A percentile compares a stretch with the other conserved stretches of the same genome.
These are phyloP conservation scores for Symbiodinium natans DNA, from an alignment of 73 alveolate genomes.

Conservation along the genomic window DNA sequence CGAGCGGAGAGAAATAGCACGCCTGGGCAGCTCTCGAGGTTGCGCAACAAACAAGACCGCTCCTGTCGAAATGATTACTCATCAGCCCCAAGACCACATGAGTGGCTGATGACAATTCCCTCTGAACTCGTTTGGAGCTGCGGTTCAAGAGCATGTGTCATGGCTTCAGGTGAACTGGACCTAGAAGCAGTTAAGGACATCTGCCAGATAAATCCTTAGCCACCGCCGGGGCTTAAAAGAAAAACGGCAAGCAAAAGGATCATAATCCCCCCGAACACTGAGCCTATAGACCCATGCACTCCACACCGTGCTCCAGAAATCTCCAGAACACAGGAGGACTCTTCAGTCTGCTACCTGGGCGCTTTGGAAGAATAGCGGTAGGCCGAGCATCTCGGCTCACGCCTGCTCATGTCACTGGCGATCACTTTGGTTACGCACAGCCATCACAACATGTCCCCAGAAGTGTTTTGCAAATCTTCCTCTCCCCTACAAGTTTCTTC, in stretches of 20 bases:
- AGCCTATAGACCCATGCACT: background rate
- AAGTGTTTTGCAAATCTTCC: background rate
- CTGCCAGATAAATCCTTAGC: background rate
- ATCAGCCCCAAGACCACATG: background rate
- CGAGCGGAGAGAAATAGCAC: background rate
- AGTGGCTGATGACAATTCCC: background rate
- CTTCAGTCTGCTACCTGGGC: background rate
- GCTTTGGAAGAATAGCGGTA: background rate
- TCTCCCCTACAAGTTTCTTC: background rate
- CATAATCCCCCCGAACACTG: background rate
- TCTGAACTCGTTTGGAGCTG: background rate
- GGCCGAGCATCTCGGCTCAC: conserved; percentile 13
- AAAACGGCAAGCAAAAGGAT: too few relatives aligned
- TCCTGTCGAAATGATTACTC: background rate
- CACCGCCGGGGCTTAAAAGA: background rate
- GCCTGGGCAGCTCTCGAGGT: background rate
- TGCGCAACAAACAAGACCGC: background rate
- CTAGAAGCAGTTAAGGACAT: background rate
- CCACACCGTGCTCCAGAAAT: background rate
- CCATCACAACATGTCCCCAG: background rate
- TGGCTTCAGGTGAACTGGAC: background rate
- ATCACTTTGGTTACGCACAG: background rate
- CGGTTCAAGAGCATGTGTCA: too few relatives aligned
- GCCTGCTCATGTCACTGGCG: background rate
- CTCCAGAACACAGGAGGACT: too few relatives aligned